A percentile compares a stretch with the other conserved stretches of the same genome.
phyloP scores from a whole-genome alignment of 2,329 filamentous ascomycete species.

The Verticillium nubilum region DNA sequence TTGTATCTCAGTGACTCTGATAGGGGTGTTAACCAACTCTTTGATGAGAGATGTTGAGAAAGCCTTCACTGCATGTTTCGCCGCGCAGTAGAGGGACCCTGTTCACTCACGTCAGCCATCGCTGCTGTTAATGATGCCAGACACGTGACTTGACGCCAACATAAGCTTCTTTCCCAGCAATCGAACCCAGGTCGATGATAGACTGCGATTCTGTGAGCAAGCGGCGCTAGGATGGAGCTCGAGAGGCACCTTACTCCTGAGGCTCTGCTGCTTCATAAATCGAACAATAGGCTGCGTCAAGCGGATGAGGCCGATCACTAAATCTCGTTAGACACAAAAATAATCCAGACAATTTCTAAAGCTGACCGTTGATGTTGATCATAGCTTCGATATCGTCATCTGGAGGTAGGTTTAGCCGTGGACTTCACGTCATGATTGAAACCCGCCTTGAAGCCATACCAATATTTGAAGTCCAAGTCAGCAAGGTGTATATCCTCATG shows the following conservation, averaged over 20 bases:
- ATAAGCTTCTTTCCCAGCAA: neutral
- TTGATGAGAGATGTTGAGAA: neutral
- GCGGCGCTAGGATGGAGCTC: no score
- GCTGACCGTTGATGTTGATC: no score
- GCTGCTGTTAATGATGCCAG: neutral
- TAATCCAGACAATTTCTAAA: no score
- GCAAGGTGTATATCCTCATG: no score
- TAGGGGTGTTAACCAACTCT: neutral
- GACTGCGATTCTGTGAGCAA: neutral
- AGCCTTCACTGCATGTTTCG: neutral
- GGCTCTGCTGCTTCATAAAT: neutral
- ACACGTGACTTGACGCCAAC: neutral
- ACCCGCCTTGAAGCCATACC: no score
- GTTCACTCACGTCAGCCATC: neutral
- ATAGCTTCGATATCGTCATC: no score
- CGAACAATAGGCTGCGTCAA: neutral
- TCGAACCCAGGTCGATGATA: neutral
- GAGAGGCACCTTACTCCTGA: neutral
- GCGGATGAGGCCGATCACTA: neutral
- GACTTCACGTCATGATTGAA: no score
- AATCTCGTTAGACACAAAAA: no score
- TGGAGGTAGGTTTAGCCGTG: no score
- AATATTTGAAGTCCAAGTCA: no score
- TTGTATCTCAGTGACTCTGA: neutral
- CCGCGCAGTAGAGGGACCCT: neutral